Conservation (phyloP, 371 early-diverging fungal genomes). For the Syncephalastrum monosporum region DNA sequence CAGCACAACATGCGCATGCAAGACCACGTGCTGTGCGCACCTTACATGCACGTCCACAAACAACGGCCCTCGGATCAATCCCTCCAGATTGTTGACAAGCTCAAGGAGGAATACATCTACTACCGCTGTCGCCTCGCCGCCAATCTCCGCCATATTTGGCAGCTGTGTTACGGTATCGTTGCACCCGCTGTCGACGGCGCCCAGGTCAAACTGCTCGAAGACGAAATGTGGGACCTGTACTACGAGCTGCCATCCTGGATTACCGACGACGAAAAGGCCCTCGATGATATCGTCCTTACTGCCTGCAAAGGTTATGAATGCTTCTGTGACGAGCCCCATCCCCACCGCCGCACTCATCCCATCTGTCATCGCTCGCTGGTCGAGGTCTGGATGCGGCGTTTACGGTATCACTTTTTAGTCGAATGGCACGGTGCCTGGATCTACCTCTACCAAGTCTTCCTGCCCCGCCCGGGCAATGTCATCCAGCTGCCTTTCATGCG, state of each 20-base stretch:
- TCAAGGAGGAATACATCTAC: conserved; percentile 29
- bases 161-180: conserved; percentile 14
- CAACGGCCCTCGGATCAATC: conserved; percentile 25
- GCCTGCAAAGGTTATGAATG: conserved; percentile 16
- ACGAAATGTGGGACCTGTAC: conserved; percentile 20
- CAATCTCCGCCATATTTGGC: conserved; percentile 17
- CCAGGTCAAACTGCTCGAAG: conserved; percentile 21
- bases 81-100: conserved; percentile 18
- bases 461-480: conserved; percentile 24
- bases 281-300: conserved; percentile 12
- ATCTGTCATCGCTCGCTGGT: conserved; percentile 22
- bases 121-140: conserved; percentile 22
- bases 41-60: conserved; percentile 25
- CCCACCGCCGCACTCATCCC: conserved; percentile 21
- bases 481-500: conserved; percentile 25
- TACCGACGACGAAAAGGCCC: conserved; percentile 7
- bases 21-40: conserved; percentile 16
- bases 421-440: conserved; percentile 29
- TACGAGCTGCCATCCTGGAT: conserved; percentile 22
- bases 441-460: conserved; percentile 21
- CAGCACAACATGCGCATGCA: conserved; percentile 22
- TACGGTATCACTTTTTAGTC: conserved; percentile 26
- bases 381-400: conserved; percentile 28
- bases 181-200: conserved; percentile 14
- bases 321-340: conserved; percentile 12